These are phyloP conservation scores for Nicotiana benthamiana DNA, from an alignment of 257 asterid genomes.

Conservation along the genomic window DNA sequence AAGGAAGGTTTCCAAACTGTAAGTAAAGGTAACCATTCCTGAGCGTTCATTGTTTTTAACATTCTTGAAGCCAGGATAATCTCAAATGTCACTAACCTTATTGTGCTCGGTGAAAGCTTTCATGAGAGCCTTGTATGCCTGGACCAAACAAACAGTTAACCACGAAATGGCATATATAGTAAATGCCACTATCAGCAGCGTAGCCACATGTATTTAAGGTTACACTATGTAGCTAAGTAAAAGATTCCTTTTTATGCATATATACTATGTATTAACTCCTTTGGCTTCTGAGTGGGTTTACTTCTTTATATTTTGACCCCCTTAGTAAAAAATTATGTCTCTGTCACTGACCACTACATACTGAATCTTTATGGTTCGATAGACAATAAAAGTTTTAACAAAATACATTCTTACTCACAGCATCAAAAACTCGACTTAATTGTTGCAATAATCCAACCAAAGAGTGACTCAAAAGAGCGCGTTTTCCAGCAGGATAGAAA, in stretches of 20 bases:
- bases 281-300: too few species aligned
- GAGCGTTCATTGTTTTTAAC: constrained; percentile 17
- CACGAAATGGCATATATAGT: background rate
- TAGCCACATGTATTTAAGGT: too few species aligned
- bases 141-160: constrained; percentile 21
- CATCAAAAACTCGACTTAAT: constrained; percentile 58
- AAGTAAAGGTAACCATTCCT: constrained; percentile 3
- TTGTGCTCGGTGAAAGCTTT: constrained; percentile 83
- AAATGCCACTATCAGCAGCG: background rate
- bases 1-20: constrained; percentile 99
- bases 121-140: constrained; percentile 88
- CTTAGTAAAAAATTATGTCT: too few species aligned
- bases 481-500: constrained; percentile 75
- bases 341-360: background rate
- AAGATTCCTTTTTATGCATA: too few species aligned
- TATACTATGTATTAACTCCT: too few species aligned
- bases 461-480: constrained; percentile 44
- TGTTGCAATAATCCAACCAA: constrained; percentile 71
- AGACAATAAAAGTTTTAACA: background rate
- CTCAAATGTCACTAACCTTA: constrained; percentile 51
- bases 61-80: constrained; percentile 17
- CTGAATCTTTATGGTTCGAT: background rate
- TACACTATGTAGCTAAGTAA: too few species aligned
- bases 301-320: too few species aligned
- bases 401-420: constrained; percentile 36